Evolutionary conservation across 805 yeast species (phyloP).

Genomic region (Helenozyma rhizophorensis): DNA sequence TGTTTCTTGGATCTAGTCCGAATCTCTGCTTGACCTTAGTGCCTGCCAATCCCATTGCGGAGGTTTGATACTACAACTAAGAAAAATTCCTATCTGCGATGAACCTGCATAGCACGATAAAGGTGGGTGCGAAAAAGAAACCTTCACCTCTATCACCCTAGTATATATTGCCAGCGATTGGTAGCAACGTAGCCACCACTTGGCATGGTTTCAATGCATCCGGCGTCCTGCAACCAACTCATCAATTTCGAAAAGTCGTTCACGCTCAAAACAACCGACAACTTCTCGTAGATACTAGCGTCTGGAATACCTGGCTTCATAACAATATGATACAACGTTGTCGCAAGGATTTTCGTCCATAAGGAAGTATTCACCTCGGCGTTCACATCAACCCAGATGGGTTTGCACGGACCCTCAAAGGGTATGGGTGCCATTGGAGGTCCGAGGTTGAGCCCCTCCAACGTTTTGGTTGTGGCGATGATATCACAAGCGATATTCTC

Average conservation of each 20-base stretch:
- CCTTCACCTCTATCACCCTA: conserved; percentile 20
- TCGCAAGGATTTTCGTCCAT: conserved; percentile 56
- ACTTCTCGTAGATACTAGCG: conserved; percentile 17
- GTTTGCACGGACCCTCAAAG: conserved; percentile 55
- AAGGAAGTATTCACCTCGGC: conserved; percentile 56
- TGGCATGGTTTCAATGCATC: conserved; percentile 29
- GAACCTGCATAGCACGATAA: conserved; percentile 7
- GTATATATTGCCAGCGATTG: conserved; percentile 42
- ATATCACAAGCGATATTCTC: conserved; percentile 64
- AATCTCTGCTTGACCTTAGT: conserved; percentile 75
- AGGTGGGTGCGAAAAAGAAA: not conserved
- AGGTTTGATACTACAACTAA: not conserved
- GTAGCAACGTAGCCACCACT: conserved; percentile 41
- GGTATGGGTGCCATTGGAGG: conserved; percentile 45
- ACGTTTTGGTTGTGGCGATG: conserved; percentile 17
- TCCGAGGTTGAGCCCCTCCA: too few relatives aligned
- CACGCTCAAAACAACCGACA: conserved; percentile 26
- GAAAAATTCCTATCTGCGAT: conserved; percentile 1
- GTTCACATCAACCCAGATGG: conserved; percentile 65
- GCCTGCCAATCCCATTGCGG: conserved; percentile 75
- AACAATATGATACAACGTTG: conserved; percentile 35
- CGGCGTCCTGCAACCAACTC: conserved; percentile 39
- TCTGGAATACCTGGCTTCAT: conserved; percentile 35
- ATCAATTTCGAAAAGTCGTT: conserved; percentile 27
- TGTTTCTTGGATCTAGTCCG: conserved; percentile 91